Conservation (phyloP, 148 eudicot species). For the Chenopodium album region DNA sequence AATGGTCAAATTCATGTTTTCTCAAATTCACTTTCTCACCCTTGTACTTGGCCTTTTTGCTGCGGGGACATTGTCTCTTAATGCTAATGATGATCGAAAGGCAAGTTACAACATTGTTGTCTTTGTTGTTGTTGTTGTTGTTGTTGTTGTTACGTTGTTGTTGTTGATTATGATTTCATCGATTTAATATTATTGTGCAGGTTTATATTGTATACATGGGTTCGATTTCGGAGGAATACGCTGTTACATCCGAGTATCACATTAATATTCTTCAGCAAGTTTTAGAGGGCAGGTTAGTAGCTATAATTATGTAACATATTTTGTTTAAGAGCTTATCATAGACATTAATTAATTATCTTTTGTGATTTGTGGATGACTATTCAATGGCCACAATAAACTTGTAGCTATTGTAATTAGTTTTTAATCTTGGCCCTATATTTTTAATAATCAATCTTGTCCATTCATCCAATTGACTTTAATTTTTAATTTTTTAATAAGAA, state of each 20-base stretch:
- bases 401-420: too few species aligned
- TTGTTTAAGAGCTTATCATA: too few species aligned
- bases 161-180: not conserved
- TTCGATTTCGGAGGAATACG: slow-evolving; percentile 13
- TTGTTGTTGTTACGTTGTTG: too few species aligned
- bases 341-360: too few species aligned
- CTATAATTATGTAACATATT: too few species aligned
- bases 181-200: slow-evolving; percentile 6
- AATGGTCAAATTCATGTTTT: slow-evolving; percentile 19
- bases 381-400: too few species aligned
- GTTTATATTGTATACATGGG: slow-evolving; percentile 38
- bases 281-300: not conserved
- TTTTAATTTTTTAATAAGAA: too few species aligned
- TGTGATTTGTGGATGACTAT: too few species aligned
- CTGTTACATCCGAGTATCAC: slow-evolving; percentile 23
- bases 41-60: slow-evolving; percentile 5
- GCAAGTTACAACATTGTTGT: slow-evolving; percentile 9
- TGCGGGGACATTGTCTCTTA: not conserved
- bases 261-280: slow-evolving; percentile 28
- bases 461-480: too few species aligned
- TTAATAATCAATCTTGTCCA: too few species aligned
- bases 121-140: too few species aligned
- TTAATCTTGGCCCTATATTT: too few species aligned
- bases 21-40: not conserved
- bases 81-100: slow-evolving; percentile 25